Evolutionary conservation across 306 rosid genomes (phyloP).

Genomic region (Prunus mume): DNA sequence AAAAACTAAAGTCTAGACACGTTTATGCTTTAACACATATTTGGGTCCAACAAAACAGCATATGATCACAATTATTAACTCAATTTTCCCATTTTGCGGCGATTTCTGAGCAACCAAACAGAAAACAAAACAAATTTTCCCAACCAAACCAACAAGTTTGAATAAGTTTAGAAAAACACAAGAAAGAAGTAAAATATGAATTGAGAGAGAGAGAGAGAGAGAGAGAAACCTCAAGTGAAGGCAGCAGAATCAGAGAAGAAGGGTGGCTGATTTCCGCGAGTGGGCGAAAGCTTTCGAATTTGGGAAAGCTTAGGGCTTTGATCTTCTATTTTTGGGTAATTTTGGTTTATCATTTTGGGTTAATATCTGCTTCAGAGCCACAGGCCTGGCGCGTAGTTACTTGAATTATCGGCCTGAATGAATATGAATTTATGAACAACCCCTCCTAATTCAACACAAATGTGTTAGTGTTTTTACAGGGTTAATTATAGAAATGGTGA

Average conservation of each 20-base stretch:
- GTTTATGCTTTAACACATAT: neutral
- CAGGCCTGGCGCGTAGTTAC: too few species aligned
- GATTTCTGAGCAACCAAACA: slow-evolving; percentile 13
- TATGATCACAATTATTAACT: too few species aligned
- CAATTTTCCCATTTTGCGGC: neutral
- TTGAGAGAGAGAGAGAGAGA: neutral
- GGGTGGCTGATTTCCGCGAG: slow-evolving; percentile 37
- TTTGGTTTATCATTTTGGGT: too few species aligned
- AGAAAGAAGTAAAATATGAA: neutral
- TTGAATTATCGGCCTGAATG: too few species aligned
- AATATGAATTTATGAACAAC: too few species aligned
- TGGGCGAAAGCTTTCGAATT: slow-evolving; percentile 20
- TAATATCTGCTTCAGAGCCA: too few species aligned
- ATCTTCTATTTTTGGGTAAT: neutral
- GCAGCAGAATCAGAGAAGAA: slow-evolving; percentile 19
- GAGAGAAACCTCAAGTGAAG: slow-evolving; percentile 28
- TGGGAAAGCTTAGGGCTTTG: slow-evolving; percentile 22
- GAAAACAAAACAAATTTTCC: neutral
- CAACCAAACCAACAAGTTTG: neutral
- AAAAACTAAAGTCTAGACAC: neutral
- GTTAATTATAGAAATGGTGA: too few species aligned
- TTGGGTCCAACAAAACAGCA: neutral
- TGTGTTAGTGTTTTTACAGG: too few species aligned
- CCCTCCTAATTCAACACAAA: too few species aligned
- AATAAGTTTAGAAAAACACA: neutral